Evolutionary conservation across 306 rosid genomes (phyloP).

Genomic region (Prunus mume): DNA sequence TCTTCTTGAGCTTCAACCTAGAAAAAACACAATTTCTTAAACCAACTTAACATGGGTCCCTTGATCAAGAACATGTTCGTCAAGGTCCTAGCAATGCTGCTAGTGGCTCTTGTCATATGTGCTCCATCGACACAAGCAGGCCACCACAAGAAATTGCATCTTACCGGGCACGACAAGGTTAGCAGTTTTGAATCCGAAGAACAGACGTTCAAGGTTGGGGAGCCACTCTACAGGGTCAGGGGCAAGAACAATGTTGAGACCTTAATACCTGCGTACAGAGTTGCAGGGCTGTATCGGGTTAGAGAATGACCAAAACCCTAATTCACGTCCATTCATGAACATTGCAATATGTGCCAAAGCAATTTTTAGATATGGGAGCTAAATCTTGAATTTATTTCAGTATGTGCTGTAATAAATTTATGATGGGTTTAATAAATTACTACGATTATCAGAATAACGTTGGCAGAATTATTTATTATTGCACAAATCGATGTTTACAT

Average conservation of each 20-base stretch:
- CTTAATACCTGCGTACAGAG: neutral
- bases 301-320: neutral
- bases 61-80: neutral
- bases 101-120: neutral
- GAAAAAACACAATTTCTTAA: neutral
- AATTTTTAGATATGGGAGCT: too few relatives aligned
- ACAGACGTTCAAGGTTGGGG: neutral
- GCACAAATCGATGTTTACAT: neutral
- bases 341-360: too few relatives aligned
- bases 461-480: neutral
- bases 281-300: neutral
- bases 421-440: too few relatives aligned
- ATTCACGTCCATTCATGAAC: neutral
- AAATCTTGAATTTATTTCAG: neutral
- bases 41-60: neutral
- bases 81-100: neutral
- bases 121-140: neutral
- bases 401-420: neutral
- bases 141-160: neutral
- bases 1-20: neutral
- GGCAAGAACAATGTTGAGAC: neutral
- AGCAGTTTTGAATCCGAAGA: neutral
- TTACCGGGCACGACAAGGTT: neutral
- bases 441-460: neutral
- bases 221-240: neutral